These are phyloP conservation scores for Corymbia calophylla DNA, from an alignment of 441 rosid genomes.

Conservation along the genomic window DNA sequence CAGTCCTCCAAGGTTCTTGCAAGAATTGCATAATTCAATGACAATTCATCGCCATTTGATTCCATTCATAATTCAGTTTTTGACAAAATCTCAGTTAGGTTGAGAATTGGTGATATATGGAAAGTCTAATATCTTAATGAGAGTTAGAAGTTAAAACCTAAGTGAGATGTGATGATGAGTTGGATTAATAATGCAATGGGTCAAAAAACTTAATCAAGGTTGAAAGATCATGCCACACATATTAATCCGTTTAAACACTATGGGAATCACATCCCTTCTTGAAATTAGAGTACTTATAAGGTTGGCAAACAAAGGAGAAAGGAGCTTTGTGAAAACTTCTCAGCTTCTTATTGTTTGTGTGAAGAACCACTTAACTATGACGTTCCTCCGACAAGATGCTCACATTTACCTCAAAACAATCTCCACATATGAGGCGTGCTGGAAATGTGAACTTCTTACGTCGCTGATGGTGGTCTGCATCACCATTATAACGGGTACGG, in stretches of 20 bases:
- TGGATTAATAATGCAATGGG: background rate
- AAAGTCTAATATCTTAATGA: background rate
- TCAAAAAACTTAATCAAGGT: background rate
- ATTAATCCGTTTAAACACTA: background rate
- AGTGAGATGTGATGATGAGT: background rate
- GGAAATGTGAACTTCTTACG: constrained; percentile 92
- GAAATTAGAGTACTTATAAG: background rate
- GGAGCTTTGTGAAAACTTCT: background rate
- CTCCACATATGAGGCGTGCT: constrained; percentile 88
- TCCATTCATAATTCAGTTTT: background rate
- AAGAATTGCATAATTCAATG: background rate
- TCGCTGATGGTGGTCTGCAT: constrained; percentile 89
- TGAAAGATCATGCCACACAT: background rate
- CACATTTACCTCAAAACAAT: constrained; percentile 81
- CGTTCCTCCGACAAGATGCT: background rate
- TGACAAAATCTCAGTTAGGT: background rate
- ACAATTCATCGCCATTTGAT: background rate
- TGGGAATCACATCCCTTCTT: background rate
- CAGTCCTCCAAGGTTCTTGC: background rate
- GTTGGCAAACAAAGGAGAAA: background rate
- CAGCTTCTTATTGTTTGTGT: background rate
- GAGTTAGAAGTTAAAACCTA: background rate
- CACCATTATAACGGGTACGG: constrained; percentile 91
- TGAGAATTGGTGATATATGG: background rate
- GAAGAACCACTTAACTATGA: background rate